A percentile compares a stretch with the other conserved stretches of the same genome.
Evolutionary conservation across 441 rosid genomes (phyloP).

Genomic region (Breynia disticha): DNA sequence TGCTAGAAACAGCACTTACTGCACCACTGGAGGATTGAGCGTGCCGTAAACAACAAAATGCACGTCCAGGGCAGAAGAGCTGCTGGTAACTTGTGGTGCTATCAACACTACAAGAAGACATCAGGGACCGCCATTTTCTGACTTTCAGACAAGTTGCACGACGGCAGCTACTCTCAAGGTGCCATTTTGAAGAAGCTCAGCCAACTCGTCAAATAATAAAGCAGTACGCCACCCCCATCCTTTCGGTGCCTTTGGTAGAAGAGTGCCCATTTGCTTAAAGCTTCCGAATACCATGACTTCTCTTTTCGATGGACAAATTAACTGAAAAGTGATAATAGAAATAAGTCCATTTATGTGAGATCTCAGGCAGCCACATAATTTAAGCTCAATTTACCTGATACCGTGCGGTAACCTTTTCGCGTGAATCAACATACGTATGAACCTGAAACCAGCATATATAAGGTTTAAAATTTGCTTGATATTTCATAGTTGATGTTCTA

Average conservation of each 20-base stretch:
- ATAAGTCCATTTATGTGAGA: background rate
- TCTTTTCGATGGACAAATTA: slow-evolving; percentile 93
- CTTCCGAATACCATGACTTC: slow-evolving; percentile 85
- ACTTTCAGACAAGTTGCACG: slow-evolving; percentile 68
- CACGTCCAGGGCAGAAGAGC: too few species aligned
- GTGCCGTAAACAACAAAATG: too few species aligned
- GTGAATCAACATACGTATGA: slow-evolving; percentile 67
- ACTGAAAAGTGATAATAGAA: slow-evolving; percentile 24
- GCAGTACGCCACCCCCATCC: slow-evolving; percentile 99
- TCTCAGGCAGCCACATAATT: slow-evolving; percentile 1
- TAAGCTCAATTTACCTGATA: slow-evolving; percentile 56
- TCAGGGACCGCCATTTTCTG: too few species aligned
- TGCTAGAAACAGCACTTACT: too few species aligned
- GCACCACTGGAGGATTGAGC: too few species aligned
- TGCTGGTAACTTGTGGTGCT: too few species aligned
- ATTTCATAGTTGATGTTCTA: background rate
- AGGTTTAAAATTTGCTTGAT: background rate
- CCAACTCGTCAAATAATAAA: slow-evolving; percentile 71
- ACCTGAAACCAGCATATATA: slow-evolving; percentile 36
- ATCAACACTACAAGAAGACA: too few species aligned
- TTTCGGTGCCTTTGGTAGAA: slow-evolving; percentile 92
- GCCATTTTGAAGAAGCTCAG: slow-evolving; percentile 81
- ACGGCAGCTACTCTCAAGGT: slow-evolving; percentile 75
- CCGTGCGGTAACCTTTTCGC: slow-evolving; percentile 90
- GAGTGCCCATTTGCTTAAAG: slow-evolving; percentile 82